Conservation (phyloP, 1,139 yeast genomes). For the Kodamaea derodonti region DNA sequence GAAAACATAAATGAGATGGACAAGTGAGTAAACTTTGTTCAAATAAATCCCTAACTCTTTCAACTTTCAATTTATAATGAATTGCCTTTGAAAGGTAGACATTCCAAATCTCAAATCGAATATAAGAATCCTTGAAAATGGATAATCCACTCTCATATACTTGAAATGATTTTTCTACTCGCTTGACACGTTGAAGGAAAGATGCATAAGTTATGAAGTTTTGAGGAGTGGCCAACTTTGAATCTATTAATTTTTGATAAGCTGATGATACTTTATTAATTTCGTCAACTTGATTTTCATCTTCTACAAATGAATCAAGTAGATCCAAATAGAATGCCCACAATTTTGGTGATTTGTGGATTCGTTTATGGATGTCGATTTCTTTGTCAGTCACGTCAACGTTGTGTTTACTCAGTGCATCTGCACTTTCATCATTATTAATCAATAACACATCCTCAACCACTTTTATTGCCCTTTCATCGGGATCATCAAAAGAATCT, state of each 20-base stretch:
- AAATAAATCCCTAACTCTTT: slow-evolving; percentile 69
- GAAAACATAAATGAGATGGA: slow-evolving; percentile 34
- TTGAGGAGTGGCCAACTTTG: slow-evolving; percentile 69
- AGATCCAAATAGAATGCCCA: slow-evolving; percentile 79
- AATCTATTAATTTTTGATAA: slow-evolving; percentile 57
- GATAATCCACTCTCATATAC: slow-evolving; percentile 67
- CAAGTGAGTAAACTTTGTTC: slow-evolving; percentile 51
- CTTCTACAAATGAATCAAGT: slow-evolving; percentile 57
- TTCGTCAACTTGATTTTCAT: slow-evolving; percentile 14
- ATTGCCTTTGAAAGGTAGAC: slow-evolving; percentile 54
- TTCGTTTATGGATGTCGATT: slow-evolving; percentile 52
- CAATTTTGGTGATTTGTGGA: slow-evolving; percentile 57
- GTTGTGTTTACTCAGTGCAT: not conserved
- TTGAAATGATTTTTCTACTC: slow-evolving; percentile 51
- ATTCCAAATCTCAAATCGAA: slow-evolving; percentile 67
- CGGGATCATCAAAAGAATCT: slow-evolving; percentile 30
- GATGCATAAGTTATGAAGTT: slow-evolving; percentile 64
- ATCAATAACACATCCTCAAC: slow-evolving; percentile 45
- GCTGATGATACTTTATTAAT: slow-evolving; percentile 28
- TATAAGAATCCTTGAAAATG: slow-evolving; percentile 56
- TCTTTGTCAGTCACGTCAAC: slow-evolving; percentile 30
- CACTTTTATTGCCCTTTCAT: slow-evolving; percentile 50
- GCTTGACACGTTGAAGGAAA: slow-evolving; percentile 49
- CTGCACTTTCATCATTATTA: slow-evolving; percentile 2
- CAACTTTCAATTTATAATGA: slow-evolving; percentile 31